Percentiles rank a stretch among this genome's conserved stretches.
Conservation (phyloP, 2,329 filamentous ascomycete genomes). For the Penicillium rolfsii region DNA sequence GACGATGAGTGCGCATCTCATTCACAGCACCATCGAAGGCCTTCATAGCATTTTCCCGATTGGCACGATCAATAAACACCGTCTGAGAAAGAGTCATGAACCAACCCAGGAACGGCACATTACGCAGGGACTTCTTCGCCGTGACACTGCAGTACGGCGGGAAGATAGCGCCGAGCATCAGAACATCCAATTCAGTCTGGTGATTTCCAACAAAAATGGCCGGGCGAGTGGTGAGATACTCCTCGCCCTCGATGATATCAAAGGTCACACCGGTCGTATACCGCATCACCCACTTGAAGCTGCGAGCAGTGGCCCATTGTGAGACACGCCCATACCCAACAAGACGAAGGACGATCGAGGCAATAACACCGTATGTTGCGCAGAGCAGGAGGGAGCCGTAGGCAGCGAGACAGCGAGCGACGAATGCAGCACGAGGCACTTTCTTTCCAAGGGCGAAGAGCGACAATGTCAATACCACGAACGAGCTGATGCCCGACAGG, state of each 20-base stretch:
- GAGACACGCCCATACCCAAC: conserved; percentile 73
- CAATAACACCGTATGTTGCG: conserved; percentile 74
- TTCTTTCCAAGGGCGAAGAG: conserved; percentile 49
- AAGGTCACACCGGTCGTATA: conserved; percentile 77
- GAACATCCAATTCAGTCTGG: conserved; percentile 92
- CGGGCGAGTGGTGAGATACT: conserved; percentile 70
- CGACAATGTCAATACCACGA: conserved; percentile 62
- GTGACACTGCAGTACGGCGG: conserved; percentile 91
- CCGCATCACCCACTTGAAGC: conserved; percentile 80
- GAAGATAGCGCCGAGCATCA: conserved; percentile 87
- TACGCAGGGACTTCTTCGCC: conserved; percentile 82
- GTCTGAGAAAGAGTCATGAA: conserved; percentile 88
- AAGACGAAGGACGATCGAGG: conserved; percentile 71
- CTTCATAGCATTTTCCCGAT: conserved; percentile 76
- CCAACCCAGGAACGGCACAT: conserved; percentile 85
- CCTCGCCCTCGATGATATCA: conserved; percentile 66
- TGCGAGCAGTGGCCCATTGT: conserved; percentile 81
- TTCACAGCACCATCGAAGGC: conserved; percentile 82
- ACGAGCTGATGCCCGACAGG: conserved; percentile 64
- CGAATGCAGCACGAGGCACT: conserved; percentile 49
- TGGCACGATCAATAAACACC: conserved; percentile 93
- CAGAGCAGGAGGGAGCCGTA: conserved; percentile 51
- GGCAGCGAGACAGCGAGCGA: conserved; percentile 51
- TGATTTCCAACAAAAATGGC: conserved; percentile 94
- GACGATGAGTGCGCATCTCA: conserved; percentile 72